These are phyloP conservation scores for Eutrema japonicum DNA, from an alignment of 345 rosid species.

Conservation along the genomic window DNA sequence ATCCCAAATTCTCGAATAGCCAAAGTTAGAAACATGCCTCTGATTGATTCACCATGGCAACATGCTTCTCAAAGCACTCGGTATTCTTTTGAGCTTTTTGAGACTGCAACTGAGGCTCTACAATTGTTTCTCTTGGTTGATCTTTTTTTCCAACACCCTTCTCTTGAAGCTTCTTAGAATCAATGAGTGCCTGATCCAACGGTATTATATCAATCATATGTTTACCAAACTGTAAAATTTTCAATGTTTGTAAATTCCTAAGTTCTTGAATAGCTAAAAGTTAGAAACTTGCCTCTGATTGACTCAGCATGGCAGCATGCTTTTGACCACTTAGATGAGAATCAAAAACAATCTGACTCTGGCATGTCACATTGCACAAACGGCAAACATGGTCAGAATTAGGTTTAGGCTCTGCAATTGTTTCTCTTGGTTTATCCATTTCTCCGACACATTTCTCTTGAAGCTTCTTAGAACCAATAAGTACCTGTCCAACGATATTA, in stretches of 20 bases:
- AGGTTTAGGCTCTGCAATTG: too few relatives aligned
- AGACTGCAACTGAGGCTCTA: slow-evolving; percentile 50
- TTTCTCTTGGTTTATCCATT: too few relatives aligned
- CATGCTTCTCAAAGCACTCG: slow-evolving; percentile 46
- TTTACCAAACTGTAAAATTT: too few relatives aligned
- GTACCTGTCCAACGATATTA: too few relatives aligned
- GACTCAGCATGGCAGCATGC: slow-evolving; percentile 1
- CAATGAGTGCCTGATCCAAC: slow-evolving; percentile 58
- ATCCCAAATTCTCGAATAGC: slow-evolving; percentile 21
- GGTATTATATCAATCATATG: slow-evolving; percentile 17
- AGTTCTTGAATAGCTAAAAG: slow-evolving; percentile 42
- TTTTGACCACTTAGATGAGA: slow-evolving; percentile 25
- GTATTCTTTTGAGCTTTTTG: slow-evolving; percentile 45
- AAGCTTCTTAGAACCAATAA: too few relatives aligned
- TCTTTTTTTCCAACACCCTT: slow-evolving; percentile 50
- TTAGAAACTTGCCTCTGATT: slow-evolving; percentile 36
- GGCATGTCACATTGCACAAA: too few relatives aligned
- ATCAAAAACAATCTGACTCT: too few relatives aligned
- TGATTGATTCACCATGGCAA: slow-evolving; percentile 13
- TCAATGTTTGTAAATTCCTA: background rate
- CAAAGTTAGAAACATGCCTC: slow-evolving; percentile 9
- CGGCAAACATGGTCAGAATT: too few relatives aligned
- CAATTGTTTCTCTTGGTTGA: slow-evolving; percentile 42
- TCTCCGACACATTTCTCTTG: too few relatives aligned
- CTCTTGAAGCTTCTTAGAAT: slow-evolving; percentile 55